These are phyloP conservation scores for Rhodotorula kratochvilovae DNA, from an alignment of 768 basidiomycete species.

Conservation along the genomic window DNA sequence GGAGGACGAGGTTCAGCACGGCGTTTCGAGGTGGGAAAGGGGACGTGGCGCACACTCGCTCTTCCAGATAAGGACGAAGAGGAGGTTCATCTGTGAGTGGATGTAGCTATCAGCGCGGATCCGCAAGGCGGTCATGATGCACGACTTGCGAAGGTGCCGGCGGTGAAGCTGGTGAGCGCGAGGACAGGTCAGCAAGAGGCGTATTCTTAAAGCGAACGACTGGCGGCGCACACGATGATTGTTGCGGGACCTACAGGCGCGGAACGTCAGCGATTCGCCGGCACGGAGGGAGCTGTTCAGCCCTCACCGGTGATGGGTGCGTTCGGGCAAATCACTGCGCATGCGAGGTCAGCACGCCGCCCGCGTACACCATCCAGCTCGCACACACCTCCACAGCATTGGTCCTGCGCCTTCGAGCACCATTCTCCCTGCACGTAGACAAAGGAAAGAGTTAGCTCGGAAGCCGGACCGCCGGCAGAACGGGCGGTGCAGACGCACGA, in stretches of 20 bases:
- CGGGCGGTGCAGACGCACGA: neutral
- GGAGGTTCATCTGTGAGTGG: neutral
- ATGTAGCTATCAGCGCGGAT: neutral
- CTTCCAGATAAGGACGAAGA: constrained; percentile 3
- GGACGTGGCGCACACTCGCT: neutral
- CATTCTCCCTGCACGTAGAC: constrained; percentile 7
- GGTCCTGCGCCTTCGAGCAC: neutral
- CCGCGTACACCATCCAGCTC: no score
- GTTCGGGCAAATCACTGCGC: constrained; percentile 7
- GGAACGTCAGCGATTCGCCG: neutral
- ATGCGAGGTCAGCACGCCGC: no score
- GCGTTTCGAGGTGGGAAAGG: no score
- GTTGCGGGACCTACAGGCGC: constrained; percentile 9
- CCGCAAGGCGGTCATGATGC: no score
- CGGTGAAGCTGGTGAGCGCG: neutral
- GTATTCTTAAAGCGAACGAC: no score
- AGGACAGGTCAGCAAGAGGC: no score
- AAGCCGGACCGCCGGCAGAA: no score
- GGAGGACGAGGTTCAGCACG: no score
- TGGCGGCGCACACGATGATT: neutral
- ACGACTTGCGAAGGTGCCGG: constrained; percentile 7
- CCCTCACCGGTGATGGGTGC: constrained; percentile 2
- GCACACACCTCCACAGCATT: neutral
- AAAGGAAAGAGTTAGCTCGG: no score
- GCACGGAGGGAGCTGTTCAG: no score